Base-by-base conservation (phyloP, 768 basidiomycete genomes). In the Leccinum arenicola region DNA sequence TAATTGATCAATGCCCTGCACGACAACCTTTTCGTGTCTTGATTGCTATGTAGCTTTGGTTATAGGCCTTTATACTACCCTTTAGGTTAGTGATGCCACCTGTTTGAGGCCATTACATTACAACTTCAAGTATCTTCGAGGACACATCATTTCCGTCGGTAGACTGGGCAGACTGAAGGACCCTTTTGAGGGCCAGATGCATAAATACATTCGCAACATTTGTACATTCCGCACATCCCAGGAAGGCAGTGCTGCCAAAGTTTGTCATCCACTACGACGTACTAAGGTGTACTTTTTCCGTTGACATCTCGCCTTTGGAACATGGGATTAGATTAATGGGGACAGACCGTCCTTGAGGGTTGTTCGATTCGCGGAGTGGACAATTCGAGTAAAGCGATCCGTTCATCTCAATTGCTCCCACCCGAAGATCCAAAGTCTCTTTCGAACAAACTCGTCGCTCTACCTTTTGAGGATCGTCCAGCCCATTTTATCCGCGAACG, bases 1-100 rank as follows among this genome's bases (percentile, higher is more conserved):
- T 72, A 74, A 72, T 67, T 57, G 54, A 74, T 63, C 63, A 55
- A 67, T 64, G 57, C 58, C 59, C 54, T 56, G 59, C 64, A 69
- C 55, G 61, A 61, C 53, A 50, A 57, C 45, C 36, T 50, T 45
- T 55, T 55, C 49, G 40, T 51, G 57, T 60, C 56, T 68, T 70
- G 63, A 64, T 70, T 71, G 60, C 62, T 61, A 66, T 63, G 61
- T 70, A 67, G 52, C 61, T 27, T 58, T 64, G 63, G 64, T 69
- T 61, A 64, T 61, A 55, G 64, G 61, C 57, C 52, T 52, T 55
- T 56, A n/a, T 58, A 43, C 53, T 57, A 56, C 43, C 61, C 61
- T 29, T 47, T 67, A 60, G 49, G 63, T 58, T 64, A 62, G 66
- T 59, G 60, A 58, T 52, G 56, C 53, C 61, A 54, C 52, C 40